Percentiles rank a stretch among this genome's conserved stretches.
Conservation (phyloP, 2,329 filamentous ascomycete species). For the Hymenoscyphus albidus region DNA sequence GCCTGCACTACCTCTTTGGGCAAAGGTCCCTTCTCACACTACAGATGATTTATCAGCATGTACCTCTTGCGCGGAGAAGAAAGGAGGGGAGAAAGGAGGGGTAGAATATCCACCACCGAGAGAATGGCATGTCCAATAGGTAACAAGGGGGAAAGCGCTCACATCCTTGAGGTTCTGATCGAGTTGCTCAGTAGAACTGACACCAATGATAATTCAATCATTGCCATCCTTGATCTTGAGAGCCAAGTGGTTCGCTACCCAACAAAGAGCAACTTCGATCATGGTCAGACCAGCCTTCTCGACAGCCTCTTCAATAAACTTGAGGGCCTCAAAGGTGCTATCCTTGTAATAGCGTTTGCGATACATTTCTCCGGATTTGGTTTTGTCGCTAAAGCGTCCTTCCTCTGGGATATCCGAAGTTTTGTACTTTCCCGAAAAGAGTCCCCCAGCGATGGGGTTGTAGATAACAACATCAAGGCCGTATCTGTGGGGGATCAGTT, state of each 20-base stretch:
- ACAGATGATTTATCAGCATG: too few species aligned
- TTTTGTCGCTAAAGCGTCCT: slow-evolving; percentile 64
- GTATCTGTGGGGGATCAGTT: slow-evolving; percentile 49
- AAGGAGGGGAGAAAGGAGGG: too few species aligned
- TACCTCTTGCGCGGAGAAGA: too few species aligned
- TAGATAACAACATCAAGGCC: slow-evolving; percentile 76
- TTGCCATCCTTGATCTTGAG: slow-evolving; percentile 48
- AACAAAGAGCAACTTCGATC: slow-evolving; percentile 58
- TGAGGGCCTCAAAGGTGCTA: slow-evolving; percentile 56
- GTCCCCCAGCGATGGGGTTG: slow-evolving; percentile 76
- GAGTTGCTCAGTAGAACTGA: slow-evolving; percentile 39
- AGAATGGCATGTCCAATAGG: too few species aligned
- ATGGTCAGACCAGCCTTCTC: slow-evolving; percentile 55
- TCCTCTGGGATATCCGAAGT: slow-evolving; percentile 54
- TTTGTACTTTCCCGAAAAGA: slow-evolving; percentile 68
- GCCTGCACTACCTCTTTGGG: slow-evolving; percentile 61
- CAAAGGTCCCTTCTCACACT: slow-evolving; percentile 51
- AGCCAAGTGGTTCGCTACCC: slow-evolving; percentile 55
- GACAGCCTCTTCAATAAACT: slow-evolving; percentile 56
- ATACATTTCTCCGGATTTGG: slow-evolving; percentile 46
- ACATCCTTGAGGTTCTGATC: slow-evolving; percentile 39
- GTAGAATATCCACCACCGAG: too few species aligned
- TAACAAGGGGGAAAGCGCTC: too few species aligned
- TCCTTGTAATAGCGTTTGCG: slow-evolving; percentile 61
- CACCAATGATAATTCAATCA: slow-evolving; percentile 42